phyloP scores from a whole-genome alignment of 306 rosid species.

The Acacia confusa region DNA sequence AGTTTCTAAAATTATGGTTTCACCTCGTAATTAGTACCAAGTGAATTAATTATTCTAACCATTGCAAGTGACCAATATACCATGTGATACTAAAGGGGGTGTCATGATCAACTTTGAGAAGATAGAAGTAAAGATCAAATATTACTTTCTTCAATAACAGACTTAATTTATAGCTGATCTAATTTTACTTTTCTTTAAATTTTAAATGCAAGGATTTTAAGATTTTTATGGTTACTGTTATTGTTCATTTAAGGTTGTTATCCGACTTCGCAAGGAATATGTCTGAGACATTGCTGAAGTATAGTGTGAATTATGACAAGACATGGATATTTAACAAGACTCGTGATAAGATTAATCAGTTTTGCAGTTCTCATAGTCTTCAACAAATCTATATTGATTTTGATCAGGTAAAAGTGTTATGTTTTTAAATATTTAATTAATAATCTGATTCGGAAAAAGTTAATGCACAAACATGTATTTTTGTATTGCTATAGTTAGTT shows the following conservation, averaged over 20 bases:
- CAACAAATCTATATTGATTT: slow-evolving; percentile 95
- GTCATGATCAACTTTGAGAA: slow-evolving; percentile 90
- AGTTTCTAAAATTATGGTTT: slow-evolving; percentile 3
- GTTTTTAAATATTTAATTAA: not conserved
- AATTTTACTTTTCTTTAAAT: not conserved
- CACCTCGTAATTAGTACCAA: not conserved
- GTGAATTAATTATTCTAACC: not conserved
- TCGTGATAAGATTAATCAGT: slow-evolving; percentile 94
- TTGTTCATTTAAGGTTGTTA: slow-evolving; percentile 60
- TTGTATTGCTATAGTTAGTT: slow-evolving; percentile 7
- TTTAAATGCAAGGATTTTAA: not conserved
- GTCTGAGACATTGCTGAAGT: slow-evolving; percentile 84
- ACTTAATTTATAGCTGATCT: not conserved
- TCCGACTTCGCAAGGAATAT: slow-evolving; percentile 70
- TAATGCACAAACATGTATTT: not conserved
- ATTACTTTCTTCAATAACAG: not conserved
- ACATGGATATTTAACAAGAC: slow-evolving; percentile 97
- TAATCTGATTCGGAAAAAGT: slow-evolving; percentile 62
- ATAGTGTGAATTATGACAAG: slow-evolving; percentile 83
- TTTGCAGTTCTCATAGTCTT: slow-evolving; percentile 86
- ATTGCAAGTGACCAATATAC: slow-evolving; percentile 83
- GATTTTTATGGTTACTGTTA: slow-evolving; percentile 16
- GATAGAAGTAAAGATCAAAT: slow-evolving; percentile 63
- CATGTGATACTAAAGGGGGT: slow-evolving; percentile 96
- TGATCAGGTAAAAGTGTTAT: slow-evolving; percentile 62